Evolutionary conservation across 208 protist genomes (phyloP), one percentile per base, ranked within the genome.

Genomic region (Leishmania tropica): DNA sequence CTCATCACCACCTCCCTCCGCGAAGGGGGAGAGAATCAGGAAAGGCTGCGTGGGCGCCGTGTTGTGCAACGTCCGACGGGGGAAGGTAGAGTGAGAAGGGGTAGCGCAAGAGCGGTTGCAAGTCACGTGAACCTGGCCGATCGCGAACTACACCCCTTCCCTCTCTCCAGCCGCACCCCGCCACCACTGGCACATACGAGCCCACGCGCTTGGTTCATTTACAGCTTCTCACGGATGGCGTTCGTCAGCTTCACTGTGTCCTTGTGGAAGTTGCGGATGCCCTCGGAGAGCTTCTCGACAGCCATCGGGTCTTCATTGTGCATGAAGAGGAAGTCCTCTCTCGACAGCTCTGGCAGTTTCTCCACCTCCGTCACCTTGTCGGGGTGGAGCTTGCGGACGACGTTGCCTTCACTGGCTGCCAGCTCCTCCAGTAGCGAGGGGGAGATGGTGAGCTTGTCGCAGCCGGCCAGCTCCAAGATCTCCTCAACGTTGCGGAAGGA

Each of bases 361-460:
- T 84, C 83, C 28, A 72, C 76, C 81, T 83, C 85, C 15, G 84
- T 78, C 6, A 89, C 40, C 42, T 88, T 72, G 4, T 67, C 80
- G 6, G 93, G 88, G 83, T 91, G 85, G 10, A 99, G 92, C 79
- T 95, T 96, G 70, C 88, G 87, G 3, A 56, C 73, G 3, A 97
- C 70, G 21, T 83, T 80, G 42, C 40, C 90, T 1, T 88, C 76
- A 28, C 83, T 81, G 71, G 85, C 84, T 47, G 88, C 86, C 62
- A 99, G 90, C 84, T 99, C 93, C 62, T 95, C 92, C 19, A 99
- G 92, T 21, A 99, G 91, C n/a, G 84, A 87, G n/a, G 98, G 99
- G 11, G 94, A 93, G 83, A 99, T 99, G 40, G 99, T 99, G 10
- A 99, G 90, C 65, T 99, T 96, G 81, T 99, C 99, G 89, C 98